Conservation (phyloP, 2,329 filamentous ascomycete genomes). For the Elsinoe batatas region DNA sequence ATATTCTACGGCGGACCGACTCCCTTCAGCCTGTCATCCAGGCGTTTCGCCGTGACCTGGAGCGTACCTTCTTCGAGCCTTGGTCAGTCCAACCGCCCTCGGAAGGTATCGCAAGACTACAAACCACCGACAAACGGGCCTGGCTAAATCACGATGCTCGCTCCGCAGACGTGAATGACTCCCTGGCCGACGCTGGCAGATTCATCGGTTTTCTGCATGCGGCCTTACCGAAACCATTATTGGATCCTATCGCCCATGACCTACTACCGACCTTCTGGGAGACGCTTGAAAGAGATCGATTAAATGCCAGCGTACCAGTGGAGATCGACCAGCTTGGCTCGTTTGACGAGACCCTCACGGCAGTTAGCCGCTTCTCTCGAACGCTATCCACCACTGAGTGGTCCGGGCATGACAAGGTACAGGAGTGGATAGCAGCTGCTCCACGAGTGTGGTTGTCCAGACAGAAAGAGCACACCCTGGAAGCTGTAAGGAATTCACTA, state of each 20-base stretch:
- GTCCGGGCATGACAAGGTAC: conserved; percentile 40
- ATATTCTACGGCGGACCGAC: not conserved
- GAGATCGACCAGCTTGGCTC: conserved; percentile 58
- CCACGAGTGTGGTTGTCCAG: conserved; percentile 79
- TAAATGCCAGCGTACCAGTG: conserved; percentile 66
- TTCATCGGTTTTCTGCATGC: conserved; percentile 43
- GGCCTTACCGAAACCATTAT: conserved; percentile 40
- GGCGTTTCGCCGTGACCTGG: not conserved
- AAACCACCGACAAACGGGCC: not conserved
- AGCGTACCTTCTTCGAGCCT: not conserved
- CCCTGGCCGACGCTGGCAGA: conserved; percentile 35
- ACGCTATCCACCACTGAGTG: not conserved
- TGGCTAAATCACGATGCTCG: not conserved
- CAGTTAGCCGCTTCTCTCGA: conserved; percentile 42
- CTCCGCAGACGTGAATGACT: conserved; percentile 17
- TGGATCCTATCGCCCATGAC: conserved; percentile 50
- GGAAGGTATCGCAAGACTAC: not conserved
- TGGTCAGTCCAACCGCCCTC: not conserved
- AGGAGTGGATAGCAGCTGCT: conserved; percentile 70
- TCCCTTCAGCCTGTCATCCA: not conserved
- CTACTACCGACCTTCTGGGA: conserved; percentile 62
- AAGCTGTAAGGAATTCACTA: conserved; percentile 61
- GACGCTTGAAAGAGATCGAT: conserved; percentile 61
- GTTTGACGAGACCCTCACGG: conserved; percentile 63
- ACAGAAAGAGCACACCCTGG: conserved; percentile 68